phyloP scores from a whole-genome alignment of 768 basidiomycete genomes.

The Mycena indigotica region DNA sequence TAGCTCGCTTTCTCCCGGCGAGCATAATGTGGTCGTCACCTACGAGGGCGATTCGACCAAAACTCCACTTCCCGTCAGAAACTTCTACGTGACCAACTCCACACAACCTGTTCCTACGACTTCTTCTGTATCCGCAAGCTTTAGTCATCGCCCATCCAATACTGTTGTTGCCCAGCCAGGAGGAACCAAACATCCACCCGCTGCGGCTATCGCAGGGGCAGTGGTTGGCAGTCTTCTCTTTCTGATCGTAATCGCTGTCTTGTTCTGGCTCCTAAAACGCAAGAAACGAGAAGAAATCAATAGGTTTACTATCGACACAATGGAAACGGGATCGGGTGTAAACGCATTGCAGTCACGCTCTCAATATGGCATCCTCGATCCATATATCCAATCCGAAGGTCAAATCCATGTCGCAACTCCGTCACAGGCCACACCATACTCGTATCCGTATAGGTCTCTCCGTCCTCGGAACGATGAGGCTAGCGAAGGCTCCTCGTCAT shows the following conservation, averaged over 20 bases:
- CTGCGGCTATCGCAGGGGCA: slow-evolving; percentile 26
- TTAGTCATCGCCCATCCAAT: neutral
- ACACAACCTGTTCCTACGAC: slow-evolving; percentile 11
- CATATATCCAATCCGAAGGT: slow-evolving; percentile 6
- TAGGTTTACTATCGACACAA: neutral
- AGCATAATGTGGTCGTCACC: slow-evolving; percentile 28
- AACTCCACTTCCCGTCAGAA: slow-evolving; percentile 28
- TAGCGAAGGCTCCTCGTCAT: no score
- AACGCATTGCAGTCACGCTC: no score
- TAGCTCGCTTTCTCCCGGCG: slow-evolving; percentile 14
- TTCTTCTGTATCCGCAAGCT: neutral
- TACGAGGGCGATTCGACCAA: slow-evolving; percentile 22
- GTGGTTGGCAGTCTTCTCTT: slow-evolving; percentile 13
- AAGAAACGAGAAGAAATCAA: neutral
- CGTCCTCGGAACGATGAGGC: neutral
- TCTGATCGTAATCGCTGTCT: slow-evolving; percentile 7
- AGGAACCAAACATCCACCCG: neutral
- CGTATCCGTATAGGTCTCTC: neutral
- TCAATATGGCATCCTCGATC: neutral
- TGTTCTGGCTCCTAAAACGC: slow-evolving; percentile 18
- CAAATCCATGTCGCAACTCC: neutral
- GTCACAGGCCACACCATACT: neutral
- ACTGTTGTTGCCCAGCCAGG: neutral
- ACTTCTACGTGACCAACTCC: slow-evolving; percentile 24
- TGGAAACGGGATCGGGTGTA: no score